phyloP scores from a whole-genome alignment of 495 filamentous ascomycete genomes.

The Penicillium cosmopolitanum region DNA sequence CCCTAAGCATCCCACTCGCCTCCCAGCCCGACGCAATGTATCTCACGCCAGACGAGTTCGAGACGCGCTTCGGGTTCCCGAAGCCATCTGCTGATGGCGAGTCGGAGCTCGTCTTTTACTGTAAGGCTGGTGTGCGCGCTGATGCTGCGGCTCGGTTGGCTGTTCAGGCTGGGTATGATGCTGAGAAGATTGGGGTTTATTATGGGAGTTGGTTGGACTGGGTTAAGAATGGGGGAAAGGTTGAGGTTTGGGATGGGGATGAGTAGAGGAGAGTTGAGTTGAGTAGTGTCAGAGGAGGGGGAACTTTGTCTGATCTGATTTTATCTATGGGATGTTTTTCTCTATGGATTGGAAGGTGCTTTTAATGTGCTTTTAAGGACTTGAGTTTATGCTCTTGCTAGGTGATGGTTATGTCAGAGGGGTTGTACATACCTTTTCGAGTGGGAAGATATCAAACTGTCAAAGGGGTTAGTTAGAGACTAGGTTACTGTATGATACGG shows the following conservation, averaged over 20 bases:
- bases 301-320: too few species aligned
- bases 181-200: conserved; percentile 76
- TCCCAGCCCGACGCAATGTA: conserved; percentile 78
- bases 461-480: too few species aligned
- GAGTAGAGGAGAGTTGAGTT: conserved; percentile 15
- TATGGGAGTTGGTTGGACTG: conserved; percentile 91
- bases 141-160: conserved; percentile 81
- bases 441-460: too few species aligned
- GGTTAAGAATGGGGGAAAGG: conserved; percentile 66
- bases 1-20: conserved; percentile 77
- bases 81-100: conserved; percentile 39
- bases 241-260: conserved; percentile 54
- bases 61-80: conserved; percentile 50
- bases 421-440: too few species aligned
- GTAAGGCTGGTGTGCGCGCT: conserved; percentile 86
- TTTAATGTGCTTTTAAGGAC: too few species aligned
- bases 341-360: too few species aligned
- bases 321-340: too few species aligned
- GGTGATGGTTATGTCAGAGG: too few species aligned
- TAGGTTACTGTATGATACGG: background rate
- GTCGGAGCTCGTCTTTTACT: conserved; percentile 77
- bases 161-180: conserved; percentile 71
- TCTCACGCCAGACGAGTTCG: conserved; percentile 74
- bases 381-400: too few species aligned
- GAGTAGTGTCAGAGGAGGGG: background rate